Evolutionary conservation across 2,329 filamentous ascomycete species (phyloP).

Genomic region (Aspergillus fijiensis): DNA sequence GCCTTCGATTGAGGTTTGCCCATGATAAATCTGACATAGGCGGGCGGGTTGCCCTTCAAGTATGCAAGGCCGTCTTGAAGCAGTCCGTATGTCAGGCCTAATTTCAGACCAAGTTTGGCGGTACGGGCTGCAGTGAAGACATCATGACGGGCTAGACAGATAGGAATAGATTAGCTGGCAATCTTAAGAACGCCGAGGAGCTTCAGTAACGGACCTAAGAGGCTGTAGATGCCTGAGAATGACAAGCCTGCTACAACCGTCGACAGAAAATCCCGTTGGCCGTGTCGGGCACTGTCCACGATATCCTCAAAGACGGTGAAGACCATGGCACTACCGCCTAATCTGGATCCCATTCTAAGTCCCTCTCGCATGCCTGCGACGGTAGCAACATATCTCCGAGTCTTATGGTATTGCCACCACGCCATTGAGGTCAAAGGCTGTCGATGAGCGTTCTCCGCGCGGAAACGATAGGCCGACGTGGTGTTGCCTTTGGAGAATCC

Average conservation of each 20-base stretch:
- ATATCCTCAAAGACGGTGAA: slow-evolving; percentile 84
- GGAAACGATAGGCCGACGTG: slow-evolving; percentile 76
- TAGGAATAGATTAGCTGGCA: slow-evolving; percentile 9
- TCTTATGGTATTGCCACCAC: slow-evolving; percentile 99
- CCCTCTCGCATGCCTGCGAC: slow-evolving; percentile 77
- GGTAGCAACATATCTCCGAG: slow-evolving; percentile 87
- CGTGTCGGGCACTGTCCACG: slow-evolving; percentile 65
- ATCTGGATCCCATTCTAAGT: slow-evolving; percentile 67
- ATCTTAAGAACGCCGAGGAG: neutral
- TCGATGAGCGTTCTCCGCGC: slow-evolving; percentile 94
- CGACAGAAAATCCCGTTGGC: slow-evolving; percentile 71
- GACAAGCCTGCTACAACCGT: slow-evolving; percentile 80
- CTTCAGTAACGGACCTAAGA: slow-evolving; percentile 66
- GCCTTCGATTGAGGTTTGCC: slow-evolving; percentile 41
- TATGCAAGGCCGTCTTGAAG: slow-evolving; percentile 73
- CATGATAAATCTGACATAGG: slow-evolving; percentile 69
- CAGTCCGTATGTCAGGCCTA: slow-evolving; percentile 77
- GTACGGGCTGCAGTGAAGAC: slow-evolving; percentile 73
- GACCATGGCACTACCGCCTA: slow-evolving; percentile 70
- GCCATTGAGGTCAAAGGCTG: slow-evolving; percentile 77
- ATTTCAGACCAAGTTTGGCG: slow-evolving; percentile 73
- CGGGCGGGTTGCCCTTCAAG: slow-evolving; percentile 68
- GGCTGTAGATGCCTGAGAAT: slow-evolving; percentile 81
- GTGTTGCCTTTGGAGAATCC: slow-evolving; percentile 72
- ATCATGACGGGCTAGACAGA: slow-evolving; percentile 69